phyloP scores from a whole-genome alignment of 495 filamentous ascomycete species.

The Aspergillus sclerotioniger region DNA sequence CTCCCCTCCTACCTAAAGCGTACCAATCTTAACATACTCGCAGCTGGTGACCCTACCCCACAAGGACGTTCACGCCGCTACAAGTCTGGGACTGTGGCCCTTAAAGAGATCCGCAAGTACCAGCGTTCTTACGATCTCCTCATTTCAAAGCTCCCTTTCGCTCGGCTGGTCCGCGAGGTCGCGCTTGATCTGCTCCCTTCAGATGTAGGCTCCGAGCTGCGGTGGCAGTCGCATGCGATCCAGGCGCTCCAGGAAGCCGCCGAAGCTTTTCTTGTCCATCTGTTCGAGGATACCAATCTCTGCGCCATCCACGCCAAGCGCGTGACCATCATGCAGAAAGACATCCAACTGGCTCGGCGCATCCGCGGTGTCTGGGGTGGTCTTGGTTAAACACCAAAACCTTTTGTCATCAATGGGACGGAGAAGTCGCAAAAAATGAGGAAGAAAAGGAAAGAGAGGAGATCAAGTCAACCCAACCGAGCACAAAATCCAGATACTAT shows the following conservation, averaged over 20 bases:
- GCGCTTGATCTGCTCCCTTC: constrained; percentile 56
- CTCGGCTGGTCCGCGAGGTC: constrained; percentile 87
- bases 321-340: constrained; percentile 97
- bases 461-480: no score
- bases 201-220: constrained; percentile 56
- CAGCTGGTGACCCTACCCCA: constrained; percentile 73
- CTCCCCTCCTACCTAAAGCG: neutral
- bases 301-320: constrained; percentile 95
- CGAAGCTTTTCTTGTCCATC: constrained; percentile 88
- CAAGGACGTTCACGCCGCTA: constrained; percentile 65
- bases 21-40: neutral
- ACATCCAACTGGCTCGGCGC: constrained; percentile 84
- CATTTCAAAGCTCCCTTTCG: constrained; percentile 78
- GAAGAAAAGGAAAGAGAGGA: no score
- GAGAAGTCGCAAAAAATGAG: neutral
- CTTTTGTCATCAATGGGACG: neutral
- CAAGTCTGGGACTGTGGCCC: constrained; percentile 77
- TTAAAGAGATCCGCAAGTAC: constrained; percentile 83
- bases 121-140: constrained; percentile 81
- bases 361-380: constrained; percentile 74
- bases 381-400: constrained; percentile 42
- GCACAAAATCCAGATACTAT: no score
- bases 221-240: constrained; percentile 93
- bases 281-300: constrained; percentile 94
- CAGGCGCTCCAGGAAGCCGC: constrained; percentile 86